phyloP scores from a whole-genome alignment of 192 early-diverging fungal genomes.

The Backusella tarrabulga region DNA sequence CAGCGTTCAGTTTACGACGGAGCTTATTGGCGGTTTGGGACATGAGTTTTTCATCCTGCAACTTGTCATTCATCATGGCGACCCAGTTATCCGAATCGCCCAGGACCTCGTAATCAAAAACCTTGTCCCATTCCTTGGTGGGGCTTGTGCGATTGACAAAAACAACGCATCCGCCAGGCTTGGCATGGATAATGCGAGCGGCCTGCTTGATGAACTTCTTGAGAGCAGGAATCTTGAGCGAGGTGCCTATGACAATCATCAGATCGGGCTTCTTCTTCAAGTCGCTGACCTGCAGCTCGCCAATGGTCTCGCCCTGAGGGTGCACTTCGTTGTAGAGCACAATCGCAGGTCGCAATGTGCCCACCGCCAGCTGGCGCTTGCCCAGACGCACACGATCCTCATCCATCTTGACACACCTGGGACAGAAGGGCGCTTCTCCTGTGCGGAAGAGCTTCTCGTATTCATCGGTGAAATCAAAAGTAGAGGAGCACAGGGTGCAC shows the following conservation, averaged over 20 bases:
- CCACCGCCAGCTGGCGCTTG: constrained; percentile 72
- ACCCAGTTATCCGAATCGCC: constrained; percentile 69
- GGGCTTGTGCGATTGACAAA: constrained; percentile 70
- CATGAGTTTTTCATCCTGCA: constrained; percentile 5
- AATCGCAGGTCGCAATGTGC: constrained; percentile 86
- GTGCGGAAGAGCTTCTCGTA: constrained; percentile 59
- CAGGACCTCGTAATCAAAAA: constrained; percentile 78
- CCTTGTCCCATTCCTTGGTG: constrained; percentile 71
- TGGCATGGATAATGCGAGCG: constrained; percentile 53
- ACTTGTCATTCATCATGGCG: constrained; percentile 8
- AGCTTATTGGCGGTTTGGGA: constrained; percentile 10
- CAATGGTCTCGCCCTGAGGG: constrained; percentile 65
- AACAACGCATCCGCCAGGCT: constrained; percentile 57
- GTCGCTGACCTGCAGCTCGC: constrained; percentile 53
- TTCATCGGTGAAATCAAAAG: constrained; percentile 59
- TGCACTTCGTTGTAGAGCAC: constrained; percentile 95
- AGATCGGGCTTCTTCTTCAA: constrained; percentile 64
- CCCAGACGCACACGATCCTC: constrained; percentile 56
- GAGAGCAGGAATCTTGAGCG: constrained; percentile 76
- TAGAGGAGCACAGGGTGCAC: constrained; percentile 79
- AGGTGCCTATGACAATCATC: constrained; percentile 88
- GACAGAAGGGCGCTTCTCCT: constrained; percentile 73
- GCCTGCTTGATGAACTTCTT: constrained; percentile 72
- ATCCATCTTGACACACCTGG: constrained; percentile 43
- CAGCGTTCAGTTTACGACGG: background rate